Evolutionary conservation across 441 rosid genomes (phyloP), one percentile per base, ranked within the genome.

Genomic region (Pelargonium exstipulatum): DNA sequence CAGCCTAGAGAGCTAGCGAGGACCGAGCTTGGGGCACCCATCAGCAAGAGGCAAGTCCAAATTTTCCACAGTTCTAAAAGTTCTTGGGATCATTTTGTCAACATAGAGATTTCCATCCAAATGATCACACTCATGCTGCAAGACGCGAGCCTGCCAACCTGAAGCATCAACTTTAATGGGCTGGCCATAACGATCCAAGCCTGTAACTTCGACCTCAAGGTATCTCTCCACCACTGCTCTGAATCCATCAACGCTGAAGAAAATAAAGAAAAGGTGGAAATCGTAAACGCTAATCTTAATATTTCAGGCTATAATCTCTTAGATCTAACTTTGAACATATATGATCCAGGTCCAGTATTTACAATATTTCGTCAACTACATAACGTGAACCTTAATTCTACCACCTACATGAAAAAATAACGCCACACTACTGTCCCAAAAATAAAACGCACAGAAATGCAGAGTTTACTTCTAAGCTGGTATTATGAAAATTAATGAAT

Each of bases 51-150:
- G 97, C 73, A 91, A 77, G 67, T 84, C 89, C 76, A 94, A 76
- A 68, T 91, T 91, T 17, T 94, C 84, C 5, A 79, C 86, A 8
- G 82, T 80, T 81, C 97, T 86, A 77, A 91, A 91, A 5, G 97
- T 91, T 77, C 84, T 87, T 5, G 83, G 87, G 35, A 84, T 74
- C 95, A 90, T 91, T 85, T 88, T 90, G 77, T 94, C 98, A 49
- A 91, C 97, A 9, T 91, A 94, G 2, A 91, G 83, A 74, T 83
- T 84, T 81, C 97, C 98, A 40, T 86, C 93, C 72, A 91, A 81
- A 85, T 94, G 98, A 77, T 94, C 94, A 57, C 90, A 94, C 53
- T 94, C 98, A 2, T 94, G 98, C 69, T 94, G 98, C 73, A 94
- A 70, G 57, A 94, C 88, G 55, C 98, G 91, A 0, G 97, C 95